A percentile compares a stretch with the other conserved stretches of the same genome.
These are phyloP conservation scores for Leptographium procerum DNA, from an alignment of 2,329 filamentous ascomycete species.

Conservation along the genomic window DNA sequence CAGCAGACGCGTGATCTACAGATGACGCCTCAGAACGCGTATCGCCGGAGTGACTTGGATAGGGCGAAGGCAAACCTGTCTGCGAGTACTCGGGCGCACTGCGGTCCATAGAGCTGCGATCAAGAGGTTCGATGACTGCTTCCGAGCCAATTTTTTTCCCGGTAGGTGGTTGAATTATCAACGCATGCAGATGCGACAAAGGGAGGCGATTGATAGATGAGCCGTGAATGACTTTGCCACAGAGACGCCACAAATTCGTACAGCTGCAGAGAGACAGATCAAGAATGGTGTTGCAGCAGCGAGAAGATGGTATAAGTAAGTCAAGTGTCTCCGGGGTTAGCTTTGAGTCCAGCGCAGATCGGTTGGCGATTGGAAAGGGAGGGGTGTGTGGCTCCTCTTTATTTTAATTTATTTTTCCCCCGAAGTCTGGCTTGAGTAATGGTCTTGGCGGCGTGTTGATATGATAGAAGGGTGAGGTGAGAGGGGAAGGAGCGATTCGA, in stretches of 20 bases:
- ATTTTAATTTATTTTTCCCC: background rate
- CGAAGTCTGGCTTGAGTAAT: background rate
- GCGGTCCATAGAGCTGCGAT: constrained; percentile 42
- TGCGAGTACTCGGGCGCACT: constrained; percentile 67
- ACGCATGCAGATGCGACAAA: background rate
- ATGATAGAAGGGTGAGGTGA: background rate
- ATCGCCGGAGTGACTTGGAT: constrained; percentile 53
- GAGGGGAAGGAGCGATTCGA: background rate
- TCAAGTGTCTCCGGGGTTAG: constrained; percentile 21
- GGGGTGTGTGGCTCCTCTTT: background rate
- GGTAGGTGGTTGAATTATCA: background rate
- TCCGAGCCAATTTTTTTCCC: constrained; percentile 5
- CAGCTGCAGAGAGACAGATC: constrained; percentile 1
- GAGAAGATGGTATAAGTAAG: constrained; percentile 9
- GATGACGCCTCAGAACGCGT: constrained; percentile 72
- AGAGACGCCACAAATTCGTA: background rate
- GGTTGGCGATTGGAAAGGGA: background rate
- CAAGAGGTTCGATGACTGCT: constrained; percentile 4
- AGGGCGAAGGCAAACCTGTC: constrained; percentile 75
- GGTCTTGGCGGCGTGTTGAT: constrained; percentile 1
- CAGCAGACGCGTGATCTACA: constrained; percentile 90
- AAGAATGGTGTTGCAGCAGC: constrained; percentile 5
- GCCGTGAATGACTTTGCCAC: background rate
- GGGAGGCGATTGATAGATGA: background rate
- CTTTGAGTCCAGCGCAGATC: constrained; percentile 16